A percentile compares a stretch with the other conserved stretches of the same genome.
These are phyloP conservation scores for Sclerotinia sclerotiorum DNA, from an alignment of 2,329 filamentous ascomycete species.

Conservation along the genomic window DNA sequence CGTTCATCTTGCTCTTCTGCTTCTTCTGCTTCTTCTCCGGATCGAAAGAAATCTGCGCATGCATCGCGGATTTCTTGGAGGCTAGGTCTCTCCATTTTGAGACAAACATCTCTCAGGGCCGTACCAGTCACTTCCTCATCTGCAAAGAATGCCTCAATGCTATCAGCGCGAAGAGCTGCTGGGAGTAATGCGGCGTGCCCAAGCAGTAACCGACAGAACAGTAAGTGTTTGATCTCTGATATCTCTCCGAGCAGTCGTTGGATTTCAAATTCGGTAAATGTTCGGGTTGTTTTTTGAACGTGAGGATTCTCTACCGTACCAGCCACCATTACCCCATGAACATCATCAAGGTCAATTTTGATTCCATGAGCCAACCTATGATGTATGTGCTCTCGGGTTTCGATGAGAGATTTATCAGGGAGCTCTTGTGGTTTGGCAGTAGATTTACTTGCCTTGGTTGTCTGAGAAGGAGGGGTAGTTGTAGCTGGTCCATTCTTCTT, in stretches of 20 bases:
- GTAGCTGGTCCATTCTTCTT: slow-evolving; percentile 39
- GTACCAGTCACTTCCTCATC: slow-evolving; percentile 45
- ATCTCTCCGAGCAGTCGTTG: slow-evolving; percentile 47
- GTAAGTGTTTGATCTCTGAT: slow-evolving; percentile 49
- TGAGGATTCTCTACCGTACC: slow-evolving; percentile 38
- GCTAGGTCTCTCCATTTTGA: slow-evolving; percentile 49
- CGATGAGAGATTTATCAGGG: slow-evolving; percentile 45
- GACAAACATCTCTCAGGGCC: slow-evolving; percentile 49
- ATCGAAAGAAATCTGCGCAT: slow-evolving; percentile 50
- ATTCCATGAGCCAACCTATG: slow-evolving; percentile 45
- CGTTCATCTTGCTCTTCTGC: slow-evolving; percentile 41
- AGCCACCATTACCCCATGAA: slow-evolving; percentile 40
- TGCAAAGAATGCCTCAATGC: slow-evolving; percentile 47
- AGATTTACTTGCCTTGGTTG: neutral
- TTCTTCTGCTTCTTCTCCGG: slow-evolving; percentile 43
- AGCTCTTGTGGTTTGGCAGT: slow-evolving; percentile 29
- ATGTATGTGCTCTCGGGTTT: slow-evolving; percentile 45
- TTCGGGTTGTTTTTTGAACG: slow-evolving; percentile 40
- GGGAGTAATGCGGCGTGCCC: slow-evolving; percentile 49
- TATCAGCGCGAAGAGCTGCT: slow-evolving; percentile 46
- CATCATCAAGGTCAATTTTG: slow-evolving; percentile 40
- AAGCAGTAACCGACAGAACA: slow-evolving; percentile 51
- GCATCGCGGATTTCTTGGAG: slow-evolving; percentile 52
- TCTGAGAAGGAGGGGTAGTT: slow-evolving; percentile 24
- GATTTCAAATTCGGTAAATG: slow-evolving; percentile 47